Base-by-base conservation (phyloP, 164 flowering plant species). In the Cinnamomum micranthum region DNA sequence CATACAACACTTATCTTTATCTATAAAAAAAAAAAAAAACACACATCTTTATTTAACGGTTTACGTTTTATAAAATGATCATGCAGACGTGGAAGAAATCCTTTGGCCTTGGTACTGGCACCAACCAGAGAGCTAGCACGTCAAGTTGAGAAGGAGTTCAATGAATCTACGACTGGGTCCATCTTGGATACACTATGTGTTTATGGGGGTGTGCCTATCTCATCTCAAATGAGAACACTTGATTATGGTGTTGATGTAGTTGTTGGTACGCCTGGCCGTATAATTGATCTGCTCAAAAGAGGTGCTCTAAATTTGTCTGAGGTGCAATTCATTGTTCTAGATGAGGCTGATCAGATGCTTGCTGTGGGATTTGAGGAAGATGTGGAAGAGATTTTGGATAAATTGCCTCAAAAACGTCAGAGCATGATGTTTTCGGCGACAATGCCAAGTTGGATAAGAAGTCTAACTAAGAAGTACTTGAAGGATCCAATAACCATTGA, bases 301-400 rank as follows among this genome's bases (percentile, higher is more conserved):
- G 90, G 92, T 68, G 83, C 92, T 41, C 76, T 90, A 9, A 71
- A 65, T 69, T 81, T 91, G 72, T 82, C 87, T 6, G 91, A 89
- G 76, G 92, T 91, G 69, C 88, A 88, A 73, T 88, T 85, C 83
- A 81, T 88, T 74, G 92, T 91, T 72, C 87, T 91, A 41, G 96
- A 91, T 80, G 96, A 91, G 82, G 96, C 96, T 73, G 96, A 91
- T 79, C 93, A 91, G 83, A 91, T 91, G 96, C 93, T 91, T 80
- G 83, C 84, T 55, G 91, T 91, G 35, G 96, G 96, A 2, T 91
- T 91, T 84, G 92, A 85, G 20, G 92, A 91, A 74, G 96, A 77
- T 76, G 93, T 91, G 0, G 93, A 91, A 74, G 71, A 73, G 23
- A 90, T 91, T 28, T 78, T 91, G 66, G 74, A 84, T 4, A 90